Evolutionary conservation across 2,329 filamentous ascomycete species (phyloP).

Genomic region (Aspergillus sp.): DNA sequence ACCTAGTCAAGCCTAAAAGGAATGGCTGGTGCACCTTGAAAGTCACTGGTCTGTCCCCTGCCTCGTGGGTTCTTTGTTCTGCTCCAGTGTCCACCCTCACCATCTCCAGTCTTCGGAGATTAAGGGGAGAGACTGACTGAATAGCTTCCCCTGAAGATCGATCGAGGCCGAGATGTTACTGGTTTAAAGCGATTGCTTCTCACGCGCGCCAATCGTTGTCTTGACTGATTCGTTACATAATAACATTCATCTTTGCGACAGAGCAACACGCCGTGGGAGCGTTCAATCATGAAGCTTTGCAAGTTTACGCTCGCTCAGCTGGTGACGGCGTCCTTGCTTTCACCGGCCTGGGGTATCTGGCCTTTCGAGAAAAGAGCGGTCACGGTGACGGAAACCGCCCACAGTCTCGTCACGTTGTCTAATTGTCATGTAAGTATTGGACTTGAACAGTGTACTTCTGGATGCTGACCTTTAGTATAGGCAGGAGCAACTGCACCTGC

Average conservation of each 20-base stretch:
- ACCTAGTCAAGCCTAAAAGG: background rate
- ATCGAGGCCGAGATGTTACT: background rate
- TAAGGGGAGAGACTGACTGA: background rate
- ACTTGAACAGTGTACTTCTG: background rate
- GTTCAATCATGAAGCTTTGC: background rate
- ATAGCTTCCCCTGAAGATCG: background rate
- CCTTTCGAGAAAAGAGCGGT: background rate
- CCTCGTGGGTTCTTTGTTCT: background rate
- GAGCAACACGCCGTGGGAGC: conserved; percentile 32
- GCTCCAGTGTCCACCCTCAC: background rate
- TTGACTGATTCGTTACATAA: conserved; percentile 18
- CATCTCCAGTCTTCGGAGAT: background rate
- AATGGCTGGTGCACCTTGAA: background rate
- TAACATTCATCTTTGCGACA: background rate
- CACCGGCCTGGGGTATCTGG: background rate
- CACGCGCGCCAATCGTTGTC: background rate
- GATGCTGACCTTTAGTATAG: background rate
- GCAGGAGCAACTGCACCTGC: background rate
- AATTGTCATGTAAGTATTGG: background rate
- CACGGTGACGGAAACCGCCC: conserved; percentile 1
- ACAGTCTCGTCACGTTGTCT: background rate
- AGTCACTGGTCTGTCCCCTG: background rate
- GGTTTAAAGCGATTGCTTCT: background rate
- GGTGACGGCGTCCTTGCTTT: background rate
- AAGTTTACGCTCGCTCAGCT: background rate